Percentiles rank a stretch among this genome's conserved stretches.
phyloP scores from a whole-genome alignment of 345 rosid genomes.

The Moringa oleifera region DNA sequence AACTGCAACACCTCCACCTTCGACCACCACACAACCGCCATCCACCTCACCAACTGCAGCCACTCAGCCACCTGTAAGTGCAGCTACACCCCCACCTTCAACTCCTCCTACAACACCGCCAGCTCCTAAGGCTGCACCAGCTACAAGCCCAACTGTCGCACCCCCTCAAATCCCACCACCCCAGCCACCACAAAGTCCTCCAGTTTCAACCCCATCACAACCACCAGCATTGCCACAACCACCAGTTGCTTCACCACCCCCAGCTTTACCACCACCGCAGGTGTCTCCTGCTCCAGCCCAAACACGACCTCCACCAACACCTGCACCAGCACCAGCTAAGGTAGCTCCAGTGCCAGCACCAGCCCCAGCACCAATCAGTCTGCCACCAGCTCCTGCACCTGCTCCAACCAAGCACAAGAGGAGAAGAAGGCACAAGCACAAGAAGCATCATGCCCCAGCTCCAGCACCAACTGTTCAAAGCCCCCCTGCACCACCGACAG shows the following conservation, averaged over 20 bases:
- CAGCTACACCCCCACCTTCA: slow-evolving; percentile 42
- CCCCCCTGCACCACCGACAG: slow-evolving; percentile 84
- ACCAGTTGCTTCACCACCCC: slow-evolving; percentile 23
- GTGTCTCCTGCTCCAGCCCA: slow-evolving; percentile 21
- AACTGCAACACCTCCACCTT: slow-evolving; percentile 22
- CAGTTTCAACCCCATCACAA: slow-evolving; percentile 43
- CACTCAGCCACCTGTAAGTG: slow-evolving; percentile 33
- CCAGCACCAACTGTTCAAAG: slow-evolving; percentile 65
- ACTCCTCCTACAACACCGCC: slow-evolving; percentile 46
- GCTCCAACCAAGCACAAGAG: slow-evolving; percentile 60
- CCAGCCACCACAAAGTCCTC: slow-evolving; percentile 44
- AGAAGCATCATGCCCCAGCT: slow-evolving; percentile 63
- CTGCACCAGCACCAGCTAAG: slow-evolving; percentile 30
- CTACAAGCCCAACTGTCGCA: slow-evolving; percentile 47
- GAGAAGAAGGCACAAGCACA: slow-evolving; percentile 56
- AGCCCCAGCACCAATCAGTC: slow-evolving; percentile 37
- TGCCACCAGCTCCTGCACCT: slow-evolving; percentile 51
- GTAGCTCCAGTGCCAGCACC: slow-evolving; percentile 27
- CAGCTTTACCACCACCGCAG: slow-evolving; percentile 12
- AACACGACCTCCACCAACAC: slow-evolving; percentile 23
- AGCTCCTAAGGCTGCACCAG: slow-evolving; percentile 64
- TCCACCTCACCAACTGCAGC: slow-evolving; percentile 22
- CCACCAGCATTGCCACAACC: slow-evolving; percentile 41
- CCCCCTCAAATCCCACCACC: slow-evolving; percentile 51
- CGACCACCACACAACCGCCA: slow-evolving; percentile 28